Percentiles rank a stretch among this genome's conserved stretches.
These are phyloP conservation scores for Alliaria petiolata DNA, from an alignment of 345 rosid genomes.

Conservation along the genomic window DNA sequence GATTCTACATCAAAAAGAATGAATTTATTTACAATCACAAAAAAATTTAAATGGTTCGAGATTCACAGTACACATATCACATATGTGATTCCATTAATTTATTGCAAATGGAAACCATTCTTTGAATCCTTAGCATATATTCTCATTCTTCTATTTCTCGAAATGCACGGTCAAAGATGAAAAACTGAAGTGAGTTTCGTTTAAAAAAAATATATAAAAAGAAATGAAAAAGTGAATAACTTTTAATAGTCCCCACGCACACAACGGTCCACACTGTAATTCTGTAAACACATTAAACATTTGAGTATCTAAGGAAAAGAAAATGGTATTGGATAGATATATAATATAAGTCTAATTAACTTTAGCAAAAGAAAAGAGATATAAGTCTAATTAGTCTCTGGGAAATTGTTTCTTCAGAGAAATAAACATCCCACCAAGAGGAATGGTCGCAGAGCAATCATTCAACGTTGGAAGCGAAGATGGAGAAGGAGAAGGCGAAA, in stretches of 20 bases:
- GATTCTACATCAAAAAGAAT: slow-evolving; percentile 7
- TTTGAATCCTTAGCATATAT: background rate
- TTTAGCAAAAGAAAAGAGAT: no score
- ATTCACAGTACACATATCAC: background rate
- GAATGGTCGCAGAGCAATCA: slow-evolving; percentile 44
- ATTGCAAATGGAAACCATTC: background rate
- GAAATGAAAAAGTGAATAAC: background rate
- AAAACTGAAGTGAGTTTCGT: no score
- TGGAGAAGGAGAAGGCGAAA: slow-evolving; percentile 38
- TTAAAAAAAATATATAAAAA: no score
- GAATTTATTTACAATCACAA: background rate
- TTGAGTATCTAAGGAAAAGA: background rate
- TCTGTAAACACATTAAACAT: background rate
- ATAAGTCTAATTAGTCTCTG: background rate
- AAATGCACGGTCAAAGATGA: slow-evolving; percentile 12
- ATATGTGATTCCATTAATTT: background rate
- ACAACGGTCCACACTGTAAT: slow-evolving; percentile 7
- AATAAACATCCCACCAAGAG: slow-evolving; percentile 39
- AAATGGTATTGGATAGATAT: background rate
- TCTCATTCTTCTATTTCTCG: background rate
- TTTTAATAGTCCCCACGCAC: slow-evolving; percentile 17
- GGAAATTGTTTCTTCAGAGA: slow-evolving; percentile 40
- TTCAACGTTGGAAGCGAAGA: slow-evolving; percentile 28
- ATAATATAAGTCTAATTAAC: no score
- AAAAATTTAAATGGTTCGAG: background rate